Conservation (phyloP, 2,329 filamentous ascomycete genomes). For the Talaromyces sp. region DNA sequence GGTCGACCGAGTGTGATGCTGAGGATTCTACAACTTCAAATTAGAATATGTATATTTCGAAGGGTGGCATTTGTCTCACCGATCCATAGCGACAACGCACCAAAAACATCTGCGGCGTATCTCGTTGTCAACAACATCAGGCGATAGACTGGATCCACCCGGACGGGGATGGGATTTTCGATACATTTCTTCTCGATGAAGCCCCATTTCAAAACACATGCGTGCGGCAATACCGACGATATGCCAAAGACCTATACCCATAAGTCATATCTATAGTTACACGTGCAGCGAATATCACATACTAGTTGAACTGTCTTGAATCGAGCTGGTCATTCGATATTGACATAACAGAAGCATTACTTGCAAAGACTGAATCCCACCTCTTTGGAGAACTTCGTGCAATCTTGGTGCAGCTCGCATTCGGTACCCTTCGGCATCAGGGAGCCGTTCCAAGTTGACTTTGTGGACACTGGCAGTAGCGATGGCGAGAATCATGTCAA, state of each 20-base stretch:
- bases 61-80: slow-evolving; percentile 18
- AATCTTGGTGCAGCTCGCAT: slow-evolving; percentile 34
- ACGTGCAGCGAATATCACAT: neutral
- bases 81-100: slow-evolving; percentile 38
- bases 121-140: slow-evolving; percentile 18
- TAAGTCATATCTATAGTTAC: neutral
- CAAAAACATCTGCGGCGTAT: slow-evolving; percentile 38
- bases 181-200: slow-evolving; percentile 37
- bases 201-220: slow-evolving; percentile 37
- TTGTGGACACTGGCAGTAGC: slow-evolving; percentile 40
- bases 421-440: slow-evolving; percentile 40
- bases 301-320: slow-evolving; percentile 32
- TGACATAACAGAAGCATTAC: slow-evolving; percentile 41
- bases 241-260: slow-evolving; percentile 35
- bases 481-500: slow-evolving; percentile 43
- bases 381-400: slow-evolving; percentile 30
- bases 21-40: neutral
- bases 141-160: neutral
- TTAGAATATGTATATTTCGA: neutral
- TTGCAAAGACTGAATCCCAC: slow-evolving; percentile 35
- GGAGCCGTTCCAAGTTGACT: slow-evolving; percentile 40
- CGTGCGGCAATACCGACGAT: slow-evolving; percentile 39
- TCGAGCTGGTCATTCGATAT: slow-evolving; percentile 38
- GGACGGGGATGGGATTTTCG: slow-evolving; percentile 3
- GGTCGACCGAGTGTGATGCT: neutral